These are phyloP conservation scores for Pistacia atlantica DNA, from an alignment of 345 rosid genomes.

Conservation along the genomic window DNA sequence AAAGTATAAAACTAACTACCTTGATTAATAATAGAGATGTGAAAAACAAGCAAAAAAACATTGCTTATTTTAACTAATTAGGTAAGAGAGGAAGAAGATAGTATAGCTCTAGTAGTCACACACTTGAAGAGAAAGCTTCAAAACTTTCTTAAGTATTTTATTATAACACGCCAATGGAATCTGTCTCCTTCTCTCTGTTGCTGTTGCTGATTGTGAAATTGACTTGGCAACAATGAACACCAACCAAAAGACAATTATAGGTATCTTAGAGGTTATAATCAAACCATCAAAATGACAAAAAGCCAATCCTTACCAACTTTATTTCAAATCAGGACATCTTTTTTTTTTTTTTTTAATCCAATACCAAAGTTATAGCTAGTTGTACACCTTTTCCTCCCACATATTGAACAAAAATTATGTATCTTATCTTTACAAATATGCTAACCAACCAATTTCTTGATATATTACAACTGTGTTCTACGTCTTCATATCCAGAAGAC, in stretches of 20 bases:
- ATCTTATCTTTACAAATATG: conserved; percentile 35
- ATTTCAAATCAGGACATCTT: conserved; percentile 12
- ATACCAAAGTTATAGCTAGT: conserved; percentile 17
- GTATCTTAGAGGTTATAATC: neutral
- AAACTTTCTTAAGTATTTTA: neutral
- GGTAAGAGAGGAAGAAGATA: neutral
- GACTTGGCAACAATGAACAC: conserved; percentile 7
- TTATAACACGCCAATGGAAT: neutral
- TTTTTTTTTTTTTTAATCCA: neutral
- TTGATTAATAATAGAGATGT: too few relatives aligned
- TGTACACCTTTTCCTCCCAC: conserved; percentile 28
- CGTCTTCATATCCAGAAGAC: conserved; percentile 20
- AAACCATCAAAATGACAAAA: neutral
- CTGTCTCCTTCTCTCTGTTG: neutral
- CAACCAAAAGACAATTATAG: neutral
- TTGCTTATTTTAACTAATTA: neutral
- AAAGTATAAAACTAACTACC: neutral
- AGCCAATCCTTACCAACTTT: conserved; percentile 16
- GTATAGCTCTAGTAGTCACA: too few relatives aligned
- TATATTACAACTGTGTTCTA: conserved; percentile 34
- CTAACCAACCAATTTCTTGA: conserved; percentile 27
- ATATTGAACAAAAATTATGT: conserved; percentile 26
- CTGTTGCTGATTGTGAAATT: conserved; percentile 3
- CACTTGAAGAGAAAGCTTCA: neutral
- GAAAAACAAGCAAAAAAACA: neutral